Percentiles rank a stretch among this genome's conserved stretches.
phyloP scores from a whole-genome alignment of 495 filamentous ascomycete species.

The Aspergillus ellipticus region DNA sequence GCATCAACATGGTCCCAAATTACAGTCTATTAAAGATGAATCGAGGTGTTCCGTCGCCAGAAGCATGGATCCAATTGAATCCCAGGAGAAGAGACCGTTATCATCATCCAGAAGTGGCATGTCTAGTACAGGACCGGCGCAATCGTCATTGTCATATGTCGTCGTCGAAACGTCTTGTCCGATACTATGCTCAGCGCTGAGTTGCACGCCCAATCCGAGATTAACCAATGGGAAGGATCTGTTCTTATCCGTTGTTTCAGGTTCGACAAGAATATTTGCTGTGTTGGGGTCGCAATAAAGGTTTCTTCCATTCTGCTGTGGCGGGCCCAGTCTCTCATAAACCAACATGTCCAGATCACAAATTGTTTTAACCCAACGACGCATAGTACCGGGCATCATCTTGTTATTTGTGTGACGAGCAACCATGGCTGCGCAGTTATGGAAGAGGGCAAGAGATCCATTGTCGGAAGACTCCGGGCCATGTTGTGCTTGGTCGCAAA shows the following conservation, averaged over 20 bases:
- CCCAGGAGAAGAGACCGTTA: not conserved
- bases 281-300: no score
- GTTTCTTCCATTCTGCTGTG: no score
- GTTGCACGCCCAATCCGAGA: not conserved
- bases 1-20: not conserved
- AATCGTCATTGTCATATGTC: not conserved
- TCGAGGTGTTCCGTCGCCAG: not conserved
- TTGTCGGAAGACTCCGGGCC: not conserved
- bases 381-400: not conserved
- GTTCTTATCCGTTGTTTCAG: not conserved
- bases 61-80: not conserved
- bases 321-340: not conserved
- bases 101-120: not conserved
- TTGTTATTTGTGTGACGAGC: not conserved
- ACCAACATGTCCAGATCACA: not conserved
- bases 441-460: not conserved
- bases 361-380: not conserved
- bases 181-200: not conserved
- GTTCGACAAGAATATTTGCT: not conserved
- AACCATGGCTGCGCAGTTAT: not conserved
- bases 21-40: not conserved
- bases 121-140: not conserved
- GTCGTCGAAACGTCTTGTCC: not conserved
- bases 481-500: not conserved
- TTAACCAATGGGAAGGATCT: not conserved